phyloP scores from a whole-genome alignment of 805 yeast genomes.

The Torulaspora gathmanii region DNA sequence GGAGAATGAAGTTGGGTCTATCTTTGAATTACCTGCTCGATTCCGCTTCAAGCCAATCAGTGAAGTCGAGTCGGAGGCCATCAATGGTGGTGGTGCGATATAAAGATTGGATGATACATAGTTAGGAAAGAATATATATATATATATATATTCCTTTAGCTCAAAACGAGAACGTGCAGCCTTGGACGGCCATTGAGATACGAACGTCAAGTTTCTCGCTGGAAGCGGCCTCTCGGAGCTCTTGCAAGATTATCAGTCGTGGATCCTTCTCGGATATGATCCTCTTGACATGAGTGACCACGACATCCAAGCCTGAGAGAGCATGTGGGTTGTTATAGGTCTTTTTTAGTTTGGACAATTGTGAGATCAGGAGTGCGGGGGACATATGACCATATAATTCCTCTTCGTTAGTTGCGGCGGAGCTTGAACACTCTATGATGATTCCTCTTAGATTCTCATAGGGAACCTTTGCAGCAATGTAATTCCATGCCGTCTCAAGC shows the following conservation, averaged over 20 bases:
- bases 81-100: constrained; percentile 78
- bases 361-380: constrained; percentile 57
- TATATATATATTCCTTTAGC: constrained; percentile 3
- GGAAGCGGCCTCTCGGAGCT: constrained; percentile 44
- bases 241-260: constrained; percentile 46
- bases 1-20: constrained; percentile 42
- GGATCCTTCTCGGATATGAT: constrained; percentile 46
- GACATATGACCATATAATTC: constrained; percentile 77
- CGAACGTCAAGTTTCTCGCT: constrained; percentile 10
- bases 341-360: constrained; percentile 40
- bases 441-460: constrained; percentile 46
- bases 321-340: constrained; percentile 42
- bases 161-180: constrained; percentile 16
- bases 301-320: constrained; percentile 30
- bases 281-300: constrained; percentile 55
- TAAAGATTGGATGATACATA: constrained; percentile 7
- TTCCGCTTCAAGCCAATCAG: constrained; percentile 64
- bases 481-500: constrained; percentile 48
- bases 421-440: constrained; percentile 73
- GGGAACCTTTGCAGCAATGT: constrained; percentile 45
- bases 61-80: constrained; percentile 67
- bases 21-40: constrained; percentile 65
- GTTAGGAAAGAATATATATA: constrained; percentile 18
- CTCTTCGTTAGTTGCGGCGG: constrained; percentile 41
- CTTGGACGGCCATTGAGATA: constrained; percentile 30